Evolutionary conservation across 2,329 filamentous ascomycete genomes (phyloP).

Genomic region (Grosmannia huntii): DNA sequence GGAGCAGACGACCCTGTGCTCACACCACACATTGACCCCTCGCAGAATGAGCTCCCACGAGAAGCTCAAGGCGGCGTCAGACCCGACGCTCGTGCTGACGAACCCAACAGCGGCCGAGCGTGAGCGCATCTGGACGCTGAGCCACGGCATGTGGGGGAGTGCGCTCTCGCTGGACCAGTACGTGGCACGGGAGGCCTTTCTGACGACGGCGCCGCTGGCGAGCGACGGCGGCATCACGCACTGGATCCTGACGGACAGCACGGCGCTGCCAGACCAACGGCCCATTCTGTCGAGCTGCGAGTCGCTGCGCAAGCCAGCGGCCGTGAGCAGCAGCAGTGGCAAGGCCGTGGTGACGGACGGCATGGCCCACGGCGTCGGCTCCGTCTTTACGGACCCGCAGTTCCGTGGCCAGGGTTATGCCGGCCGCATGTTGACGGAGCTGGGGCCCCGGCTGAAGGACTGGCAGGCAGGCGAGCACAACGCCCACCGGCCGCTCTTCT

Average conservation of each 20-base stretch:
- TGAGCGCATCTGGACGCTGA: constrained; percentile 39
- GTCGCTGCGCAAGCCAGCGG: constrained; percentile 45
- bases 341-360: constrained; percentile 28
- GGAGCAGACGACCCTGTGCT: neutral
- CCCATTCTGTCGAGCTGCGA: constrained; percentile 53
- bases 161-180: constrained; percentile 43
- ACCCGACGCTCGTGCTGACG: constrained; percentile 32
- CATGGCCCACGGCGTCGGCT: constrained; percentile 61
- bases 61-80: constrained; percentile 20
- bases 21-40: neutral
- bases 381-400: constrained; percentile 61
- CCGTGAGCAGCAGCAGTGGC: constrained; percentile 7
- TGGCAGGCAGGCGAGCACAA: constrained; percentile 19
- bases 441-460: constrained; percentile 32
- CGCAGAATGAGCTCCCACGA: constrained; percentile 21
- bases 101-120: constrained; percentile 46
- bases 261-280: constrained; percentile 25
- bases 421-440: constrained; percentile 56
- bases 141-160: constrained; percentile 44
- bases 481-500: constrained; percentile 41
- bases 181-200: constrained; percentile 43
- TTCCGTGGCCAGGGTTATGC: constrained; percentile 66
- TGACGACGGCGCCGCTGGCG: constrained; percentile 45
- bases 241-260: constrained; percentile 49
- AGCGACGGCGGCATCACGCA: constrained; percentile 44